These are phyloP conservation scores for Microbotryum lychnidis-dioicae DNA, from an alignment of 1,284 basidiomycete genomes.

Conservation along the genomic window DNA sequence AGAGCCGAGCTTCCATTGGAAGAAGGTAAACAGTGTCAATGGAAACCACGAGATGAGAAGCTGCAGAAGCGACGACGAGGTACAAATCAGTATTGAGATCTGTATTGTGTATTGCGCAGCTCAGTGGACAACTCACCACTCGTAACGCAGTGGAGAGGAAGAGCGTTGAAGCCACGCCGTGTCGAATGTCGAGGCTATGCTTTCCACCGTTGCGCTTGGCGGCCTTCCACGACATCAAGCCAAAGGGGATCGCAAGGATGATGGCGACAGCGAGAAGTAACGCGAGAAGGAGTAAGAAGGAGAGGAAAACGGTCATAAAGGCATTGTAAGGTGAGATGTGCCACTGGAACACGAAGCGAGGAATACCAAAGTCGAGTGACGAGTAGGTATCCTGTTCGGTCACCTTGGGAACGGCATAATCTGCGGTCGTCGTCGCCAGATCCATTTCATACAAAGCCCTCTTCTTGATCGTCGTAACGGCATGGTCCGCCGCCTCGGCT, in stretches of 20 bases:
- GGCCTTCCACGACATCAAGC: slow-evolving; percentile 5
- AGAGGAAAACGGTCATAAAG: slow-evolving; percentile 33
- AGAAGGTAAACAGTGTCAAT: slow-evolving; percentile 65
- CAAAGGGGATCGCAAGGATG: slow-evolving; percentile 15
- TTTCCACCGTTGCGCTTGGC: background rate
- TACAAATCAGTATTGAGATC: background rate
- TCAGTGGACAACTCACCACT: too few species aligned
- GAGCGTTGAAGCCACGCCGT: slow-evolving; percentile 44
- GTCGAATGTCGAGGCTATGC: too few species aligned
- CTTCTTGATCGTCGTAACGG: background rate
- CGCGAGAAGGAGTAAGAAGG: slow-evolving; percentile 30
- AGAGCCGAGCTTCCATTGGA: slow-evolving; percentile 66
- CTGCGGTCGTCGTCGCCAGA: background rate
- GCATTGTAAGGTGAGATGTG: slow-evolving; percentile 32
- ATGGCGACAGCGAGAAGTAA: slow-evolving; percentile 26
- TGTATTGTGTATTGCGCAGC: too few species aligned
- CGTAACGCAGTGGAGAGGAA: slow-evolving; percentile 10
- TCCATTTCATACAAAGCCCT: background rate
- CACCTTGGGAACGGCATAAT: slow-evolving; percentile 26
- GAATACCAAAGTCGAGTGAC: slow-evolving; percentile 9
- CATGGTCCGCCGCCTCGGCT: too few species aligned
- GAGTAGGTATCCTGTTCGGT: background rate
- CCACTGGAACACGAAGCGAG: background rate
- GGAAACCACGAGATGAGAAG: slow-evolving; percentile 59
- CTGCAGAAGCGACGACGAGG: slow-evolving; percentile 39